Evolutionary conservation across 2,329 filamentous ascomycete species (phyloP).

Genomic region (Xylariomycetidae sp.): DNA sequence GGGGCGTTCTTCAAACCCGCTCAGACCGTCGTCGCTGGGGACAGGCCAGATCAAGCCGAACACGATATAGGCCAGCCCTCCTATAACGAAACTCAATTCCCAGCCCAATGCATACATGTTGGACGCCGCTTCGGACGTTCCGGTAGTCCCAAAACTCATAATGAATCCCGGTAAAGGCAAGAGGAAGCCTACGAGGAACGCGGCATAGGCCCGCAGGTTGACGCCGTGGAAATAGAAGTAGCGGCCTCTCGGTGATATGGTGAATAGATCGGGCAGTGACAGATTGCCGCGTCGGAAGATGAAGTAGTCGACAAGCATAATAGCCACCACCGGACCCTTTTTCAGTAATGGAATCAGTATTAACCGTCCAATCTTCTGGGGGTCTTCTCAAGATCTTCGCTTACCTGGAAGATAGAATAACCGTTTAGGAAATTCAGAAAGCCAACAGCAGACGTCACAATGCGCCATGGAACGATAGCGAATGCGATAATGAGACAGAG

Average conservation of each 20-base stretch:
- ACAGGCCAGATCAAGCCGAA: background rate
- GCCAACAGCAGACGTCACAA: conserved; percentile 15
- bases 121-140: background rate
- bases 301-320: conserved; percentile 10
- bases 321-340: conserved; percentile 14
- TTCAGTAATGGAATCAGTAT: too few relatives aligned
- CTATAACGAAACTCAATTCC: background rate
- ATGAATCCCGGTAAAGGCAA: conserved; percentile 5
- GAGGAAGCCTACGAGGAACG: conserved; percentile 2
- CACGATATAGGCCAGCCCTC: background rate
- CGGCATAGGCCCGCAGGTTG: conserved; percentile 1
- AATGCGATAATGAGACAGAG: conserved; percentile 2
- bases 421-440: conserved; percentile 23
- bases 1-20: background rate
- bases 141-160: background rate
- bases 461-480: conserved; percentile 23
- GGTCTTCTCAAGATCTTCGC: too few relatives aligned
- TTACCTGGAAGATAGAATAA: conserved; percentile 25
- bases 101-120: background rate
- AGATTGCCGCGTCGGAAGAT: conserved; percentile 3
- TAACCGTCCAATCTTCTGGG: too few relatives aligned
- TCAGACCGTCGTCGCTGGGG: background rate
- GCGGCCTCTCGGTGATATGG: background rate
- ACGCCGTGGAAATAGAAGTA: conserved; percentile 2
- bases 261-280: conserved; percentile 1